Conservation (phyloP, 768 basidiomycete genomes). For the Mycena belliarum region DNA sequence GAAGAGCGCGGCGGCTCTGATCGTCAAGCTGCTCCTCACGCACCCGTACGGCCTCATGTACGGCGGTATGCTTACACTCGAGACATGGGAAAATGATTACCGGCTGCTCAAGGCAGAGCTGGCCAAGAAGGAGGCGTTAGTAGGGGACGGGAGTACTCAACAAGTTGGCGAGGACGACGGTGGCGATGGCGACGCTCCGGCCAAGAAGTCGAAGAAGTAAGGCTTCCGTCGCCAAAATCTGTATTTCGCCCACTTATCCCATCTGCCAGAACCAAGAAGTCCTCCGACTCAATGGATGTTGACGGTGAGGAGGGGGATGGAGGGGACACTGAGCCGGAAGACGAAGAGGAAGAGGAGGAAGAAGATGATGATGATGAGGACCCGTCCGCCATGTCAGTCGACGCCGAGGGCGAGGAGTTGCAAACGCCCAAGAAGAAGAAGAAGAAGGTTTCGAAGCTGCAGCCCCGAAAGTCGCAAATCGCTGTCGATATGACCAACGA, state of each 20-base stretch:
- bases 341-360: conserved; percentile 36
- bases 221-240: neutral
- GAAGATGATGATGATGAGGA: conserved; percentile 36
- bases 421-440: conserved; percentile 22
- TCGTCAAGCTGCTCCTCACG: conserved; percentile 75
- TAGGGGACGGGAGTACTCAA: conserved; percentile 58
- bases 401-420: conserved; percentile 36
- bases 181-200: conserved; percentile 33
- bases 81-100: conserved; percentile 77
- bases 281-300: conserved; percentile 59
- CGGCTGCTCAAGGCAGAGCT: conserved; percentile 61
- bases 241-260: neutral
- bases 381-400: conserved; percentile 37
- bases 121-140: conserved; percentile 63
- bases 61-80: conserved; percentile 75
- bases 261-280: neutral
- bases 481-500: conserved; percentile 73
- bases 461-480: conserved; percentile 68
- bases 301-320: conserved; percentile 45
- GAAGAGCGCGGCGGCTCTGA: conserved; percentile 74
- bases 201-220: conserved; percentile 20
- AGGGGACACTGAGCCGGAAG: conserved; percentile 30
- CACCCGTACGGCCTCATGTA: conserved; percentile 88
- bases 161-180: conserved; percentile 43
- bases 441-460: conserved; percentile 45